These are phyloP conservation scores for Yamagishiella unicocca DNA, from an alignment of 139 green algal genomes.

Conservation along the genomic window DNA sequence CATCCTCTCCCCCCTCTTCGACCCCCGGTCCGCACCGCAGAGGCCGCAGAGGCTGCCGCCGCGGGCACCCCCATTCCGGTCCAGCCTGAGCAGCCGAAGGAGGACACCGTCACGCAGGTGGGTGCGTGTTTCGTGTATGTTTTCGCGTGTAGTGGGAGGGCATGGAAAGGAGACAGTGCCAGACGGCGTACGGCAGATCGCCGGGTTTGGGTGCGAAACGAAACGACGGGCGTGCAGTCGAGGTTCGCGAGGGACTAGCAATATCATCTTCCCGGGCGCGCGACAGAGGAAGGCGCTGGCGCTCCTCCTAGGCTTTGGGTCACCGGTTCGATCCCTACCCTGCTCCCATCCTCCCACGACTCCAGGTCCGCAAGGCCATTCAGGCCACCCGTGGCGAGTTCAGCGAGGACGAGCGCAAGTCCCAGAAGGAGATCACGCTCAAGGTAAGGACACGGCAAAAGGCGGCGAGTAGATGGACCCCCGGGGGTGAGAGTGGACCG, in stretches of 20 bases:
- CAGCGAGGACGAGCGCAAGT: slow-evolving; percentile 69
- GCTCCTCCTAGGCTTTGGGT: background rate
- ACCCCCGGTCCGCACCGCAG: background rate
- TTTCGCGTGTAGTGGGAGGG: background rate
- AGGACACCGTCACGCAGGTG: slow-evolving; percentile 57
- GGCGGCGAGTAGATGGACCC: background rate
- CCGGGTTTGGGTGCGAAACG: too few species aligned
- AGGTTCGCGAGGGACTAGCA: too few species aligned
- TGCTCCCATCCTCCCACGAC: background rate
- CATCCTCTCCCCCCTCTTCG: background rate
- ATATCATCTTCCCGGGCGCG: too few species aligned
- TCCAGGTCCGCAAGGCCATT: slow-evolving; percentile 60
- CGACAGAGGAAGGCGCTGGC: too few species aligned
- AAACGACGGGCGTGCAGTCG: too few species aligned
- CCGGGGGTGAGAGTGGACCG: background rate
- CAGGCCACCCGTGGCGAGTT: slow-evolving; percentile 66
- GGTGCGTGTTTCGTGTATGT: background rate
- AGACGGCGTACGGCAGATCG: too few species aligned
- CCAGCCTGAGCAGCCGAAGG: slow-evolving; percentile 3
- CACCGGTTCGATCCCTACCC: background rate
- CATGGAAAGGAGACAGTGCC: too few species aligned
- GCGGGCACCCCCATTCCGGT: background rate
- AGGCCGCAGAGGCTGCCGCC: slow-evolving; percentile 29
- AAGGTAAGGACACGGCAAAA: slow-evolving; percentile 45
- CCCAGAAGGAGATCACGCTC: slow-evolving; percentile 97